A percentile compares a stretch with the other conserved stretches of the same genome.
These are phyloP conservation scores for Neocallimastix lanati DNA, from an alignment of 192 early-diverging fungal genomes.

Conservation along the genomic window DNA sequence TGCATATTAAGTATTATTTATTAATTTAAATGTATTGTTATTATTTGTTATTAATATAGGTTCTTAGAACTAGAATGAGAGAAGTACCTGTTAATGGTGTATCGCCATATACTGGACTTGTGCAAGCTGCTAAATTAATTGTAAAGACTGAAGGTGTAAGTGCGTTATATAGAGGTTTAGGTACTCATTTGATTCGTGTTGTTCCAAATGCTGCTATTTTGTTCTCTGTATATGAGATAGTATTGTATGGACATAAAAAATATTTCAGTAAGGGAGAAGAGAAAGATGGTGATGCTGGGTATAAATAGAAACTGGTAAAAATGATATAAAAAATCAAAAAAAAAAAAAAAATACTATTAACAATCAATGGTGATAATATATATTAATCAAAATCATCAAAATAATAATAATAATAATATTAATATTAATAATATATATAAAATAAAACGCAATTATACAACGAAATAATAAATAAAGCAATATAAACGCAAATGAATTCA, in stretches of 20 bases:
- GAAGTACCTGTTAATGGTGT: constrained; percentile 54
- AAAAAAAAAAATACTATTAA: no score
- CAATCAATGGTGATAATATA: no score
- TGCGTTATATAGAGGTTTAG: constrained; percentile 87
- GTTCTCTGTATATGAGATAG: constrained; percentile 70
- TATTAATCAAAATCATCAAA: no score
- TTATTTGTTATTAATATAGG: background rate
- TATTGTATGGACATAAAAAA: constrained; percentile 21
- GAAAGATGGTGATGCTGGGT: background rate
- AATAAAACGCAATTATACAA: no score
- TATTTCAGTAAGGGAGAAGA: background rate
- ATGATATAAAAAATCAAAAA: background rate
- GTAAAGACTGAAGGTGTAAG: constrained; percentile 61
- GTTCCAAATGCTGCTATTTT: constrained; percentile 92
- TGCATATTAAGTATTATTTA: background rate
- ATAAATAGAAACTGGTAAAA: background rate
- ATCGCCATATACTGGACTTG: constrained; percentile 60
- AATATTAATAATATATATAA: no score
- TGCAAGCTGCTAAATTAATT: constrained; percentile 26
- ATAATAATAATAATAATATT: no score
- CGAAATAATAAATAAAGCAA: no score
- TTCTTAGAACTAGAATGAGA: constrained; percentile 67
- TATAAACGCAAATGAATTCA: no score
- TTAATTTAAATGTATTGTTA: no score
- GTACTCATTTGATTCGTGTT: constrained; percentile 79